These are phyloP conservation scores for Linnemannia schmuckeri DNA, from an alignment of 192 early-diverging fungal species.

Conservation along the genomic window DNA sequence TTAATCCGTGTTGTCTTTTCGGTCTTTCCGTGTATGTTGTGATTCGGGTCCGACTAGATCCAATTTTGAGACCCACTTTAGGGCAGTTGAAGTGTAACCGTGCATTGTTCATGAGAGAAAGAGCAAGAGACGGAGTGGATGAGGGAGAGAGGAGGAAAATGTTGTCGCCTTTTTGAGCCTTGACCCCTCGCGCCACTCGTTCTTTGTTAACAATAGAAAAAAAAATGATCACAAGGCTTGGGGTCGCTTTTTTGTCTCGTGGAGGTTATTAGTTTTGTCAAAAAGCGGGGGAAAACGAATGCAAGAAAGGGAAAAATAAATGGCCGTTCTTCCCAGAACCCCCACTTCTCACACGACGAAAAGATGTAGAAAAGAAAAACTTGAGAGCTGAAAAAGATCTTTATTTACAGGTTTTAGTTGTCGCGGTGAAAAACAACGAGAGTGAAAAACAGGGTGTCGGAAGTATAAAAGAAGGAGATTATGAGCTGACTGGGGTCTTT, in stretches of 20 bases:
- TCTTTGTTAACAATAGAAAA: neutral
- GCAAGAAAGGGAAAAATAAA: neutral
- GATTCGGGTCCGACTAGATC: neutral
- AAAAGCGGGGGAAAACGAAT: neutral
- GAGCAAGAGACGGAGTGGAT: neutral
- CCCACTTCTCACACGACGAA: neutral
- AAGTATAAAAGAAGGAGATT: neutral
- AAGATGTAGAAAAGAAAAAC: neutral
- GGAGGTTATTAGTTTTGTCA: neutral
- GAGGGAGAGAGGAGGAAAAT: neutral
- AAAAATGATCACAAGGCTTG: neutral
- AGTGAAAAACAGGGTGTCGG: neutral
- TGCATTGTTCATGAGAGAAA: neutral
- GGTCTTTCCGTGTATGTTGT: neutral
- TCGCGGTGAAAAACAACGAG: neutral
- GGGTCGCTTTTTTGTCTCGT: neutral
- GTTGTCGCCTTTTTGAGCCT: neutral
- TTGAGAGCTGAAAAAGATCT: neutral
- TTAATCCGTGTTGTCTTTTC: neutral
- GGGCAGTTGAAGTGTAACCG: neutral
- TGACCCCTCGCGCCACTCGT: neutral
- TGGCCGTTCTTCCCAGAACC: neutral
- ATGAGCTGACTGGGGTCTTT: neutral
- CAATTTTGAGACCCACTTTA: neutral
- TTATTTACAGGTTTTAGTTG: constrained; percentile 9